A percentile compares a stretch with the other conserved stretches of the same genome.
Evolutionary conservation across 768 basidiomycete species (phyloP).

Genomic region (Ramaria rubella): DNA sequence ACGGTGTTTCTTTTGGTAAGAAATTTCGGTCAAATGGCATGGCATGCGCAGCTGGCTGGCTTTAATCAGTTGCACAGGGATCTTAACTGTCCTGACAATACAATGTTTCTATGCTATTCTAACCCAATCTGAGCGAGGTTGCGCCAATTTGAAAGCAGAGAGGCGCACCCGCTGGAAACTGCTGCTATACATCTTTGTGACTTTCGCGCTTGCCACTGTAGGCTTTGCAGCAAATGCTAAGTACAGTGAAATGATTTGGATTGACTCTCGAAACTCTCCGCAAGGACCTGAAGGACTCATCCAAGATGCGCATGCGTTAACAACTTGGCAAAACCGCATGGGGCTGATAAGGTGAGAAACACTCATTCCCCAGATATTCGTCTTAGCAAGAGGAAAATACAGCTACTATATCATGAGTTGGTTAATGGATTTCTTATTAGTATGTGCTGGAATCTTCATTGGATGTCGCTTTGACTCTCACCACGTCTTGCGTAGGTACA

Average conservation of each 20-base stretch:
- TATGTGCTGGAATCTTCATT: background rate
- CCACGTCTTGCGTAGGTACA: background rate
- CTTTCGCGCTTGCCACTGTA: conserved; percentile 24
- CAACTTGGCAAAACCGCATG: background rate
- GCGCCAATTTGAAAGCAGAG: too few species aligned
- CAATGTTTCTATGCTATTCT: background rate
- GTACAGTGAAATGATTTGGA: conserved; percentile 26
- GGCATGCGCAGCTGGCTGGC: too few species aligned
- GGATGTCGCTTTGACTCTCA: background rate
- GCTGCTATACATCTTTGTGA: conserved; percentile 7
- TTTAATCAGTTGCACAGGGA: background rate
- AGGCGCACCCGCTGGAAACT: background rate
- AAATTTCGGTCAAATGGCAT: background rate
- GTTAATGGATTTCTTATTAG: background rate
- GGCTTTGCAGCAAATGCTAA: conserved; percentile 21
- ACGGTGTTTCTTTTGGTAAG: background rate
- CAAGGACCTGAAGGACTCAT: conserved; percentile 19
- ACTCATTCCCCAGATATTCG: too few species aligned
- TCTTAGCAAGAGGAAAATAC: too few species aligned
- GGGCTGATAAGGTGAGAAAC: background rate
- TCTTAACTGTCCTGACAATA: background rate
- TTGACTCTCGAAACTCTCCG: conserved; percentile 18
- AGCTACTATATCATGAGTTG: background rate
- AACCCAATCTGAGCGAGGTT: too few species aligned
- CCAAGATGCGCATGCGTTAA: background rate